Conservation (phyloP, 2,329 filamentous ascomycete species). For the Beauveria asiatica region DNA sequence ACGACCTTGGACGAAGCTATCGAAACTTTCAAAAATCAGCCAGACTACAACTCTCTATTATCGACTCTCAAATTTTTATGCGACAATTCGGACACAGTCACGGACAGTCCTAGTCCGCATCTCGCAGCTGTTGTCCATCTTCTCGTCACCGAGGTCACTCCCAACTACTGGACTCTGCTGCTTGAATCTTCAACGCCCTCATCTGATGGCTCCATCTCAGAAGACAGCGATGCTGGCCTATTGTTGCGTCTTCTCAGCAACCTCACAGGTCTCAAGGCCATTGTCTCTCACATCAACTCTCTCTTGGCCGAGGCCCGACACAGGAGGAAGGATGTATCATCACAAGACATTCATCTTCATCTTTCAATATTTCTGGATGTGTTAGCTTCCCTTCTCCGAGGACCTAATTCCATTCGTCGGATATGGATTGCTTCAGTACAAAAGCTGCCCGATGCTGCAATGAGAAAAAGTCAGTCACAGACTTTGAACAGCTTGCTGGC, state of each 20-base stretch:
- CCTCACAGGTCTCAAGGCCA: conserved; percentile 68
- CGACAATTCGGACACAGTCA: conserved; percentile 15
- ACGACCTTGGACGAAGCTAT: conserved; percentile 43
- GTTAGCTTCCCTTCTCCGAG: conserved; percentile 32
- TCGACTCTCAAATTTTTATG: conserved; percentile 44
- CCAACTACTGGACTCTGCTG: conserved; percentile 71
- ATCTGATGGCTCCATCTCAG: conserved; percentile 9
- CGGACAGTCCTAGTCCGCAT: conserved; percentile 47
- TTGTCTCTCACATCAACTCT: conserved; percentile 59
- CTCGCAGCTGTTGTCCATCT: conserved; percentile 67
- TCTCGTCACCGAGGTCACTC: conserved; percentile 65
- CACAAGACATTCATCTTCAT: conserved; percentile 35
- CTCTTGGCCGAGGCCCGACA: conserved; percentile 45
- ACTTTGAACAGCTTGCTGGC: conserved; percentile 36
- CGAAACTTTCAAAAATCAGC: conserved; percentile 52
- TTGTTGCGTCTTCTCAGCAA: conserved; percentile 62
- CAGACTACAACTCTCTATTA: conserved; percentile 49
- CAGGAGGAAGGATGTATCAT: conserved; percentile 27
- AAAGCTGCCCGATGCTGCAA: conserved; percentile 15
- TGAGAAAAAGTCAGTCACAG: conserved; percentile 26
- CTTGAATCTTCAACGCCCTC: conserved; percentile 30
- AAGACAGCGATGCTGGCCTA: conserved; percentile 32
- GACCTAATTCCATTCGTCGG: conserved; percentile 25
- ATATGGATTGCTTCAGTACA: conserved; percentile 31
- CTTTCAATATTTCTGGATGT: conserved; percentile 36